Evolutionary conservation across 106 monocot species (phyloP).

Genomic region (Dioscorea alata): DNA sequence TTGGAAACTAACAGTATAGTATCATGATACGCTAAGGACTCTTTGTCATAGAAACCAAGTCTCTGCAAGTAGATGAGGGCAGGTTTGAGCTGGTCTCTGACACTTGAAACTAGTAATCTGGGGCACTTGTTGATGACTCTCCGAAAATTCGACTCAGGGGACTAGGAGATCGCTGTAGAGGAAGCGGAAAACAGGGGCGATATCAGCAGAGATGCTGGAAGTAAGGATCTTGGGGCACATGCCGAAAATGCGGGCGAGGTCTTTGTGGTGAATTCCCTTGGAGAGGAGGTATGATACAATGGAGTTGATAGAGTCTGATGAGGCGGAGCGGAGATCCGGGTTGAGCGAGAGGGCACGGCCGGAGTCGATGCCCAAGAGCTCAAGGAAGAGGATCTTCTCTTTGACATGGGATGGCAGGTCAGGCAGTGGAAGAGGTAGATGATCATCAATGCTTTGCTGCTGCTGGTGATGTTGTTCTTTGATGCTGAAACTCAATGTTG

Average conservation of each 20-base stretch:
- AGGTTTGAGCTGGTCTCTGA: conserved; percentile 64
- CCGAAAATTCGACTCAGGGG: conserved; percentile 25
- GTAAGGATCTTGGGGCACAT: conserved; percentile 73
- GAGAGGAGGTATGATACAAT: conserved; percentile 62
- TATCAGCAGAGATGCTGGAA: conserved; percentile 31
- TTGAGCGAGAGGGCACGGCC: conserved; percentile 40
- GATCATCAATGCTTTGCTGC: neutral
- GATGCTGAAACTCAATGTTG: neutral
- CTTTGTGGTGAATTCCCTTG: conserved; percentile 71
- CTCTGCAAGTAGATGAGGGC: conserved; percentile 53
- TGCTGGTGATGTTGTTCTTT: neutral
- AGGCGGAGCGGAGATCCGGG: conserved; percentile 46
- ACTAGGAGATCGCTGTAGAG: conserved; percentile 48
- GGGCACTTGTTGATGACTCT: conserved; percentile 72
- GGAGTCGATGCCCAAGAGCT: conserved; percentile 82
- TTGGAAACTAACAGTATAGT: conserved; percentile 62
- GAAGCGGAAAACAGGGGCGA: conserved; percentile 77
- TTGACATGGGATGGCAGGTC: conserved; percentile 46
- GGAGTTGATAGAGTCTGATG: conserved; percentile 58
- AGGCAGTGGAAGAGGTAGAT: conserved; percentile 26
- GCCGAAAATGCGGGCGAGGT: conserved; percentile 55
- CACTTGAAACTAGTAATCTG: conserved; percentile 50
- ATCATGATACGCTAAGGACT: conserved; percentile 44
- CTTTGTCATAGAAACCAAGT: conserved; percentile 48
- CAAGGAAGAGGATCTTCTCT: conserved; percentile 80